Evolutionary conservation across 2,329 filamentous ascomycete genomes (phyloP).

Genomic region (Monosporascus sp.): DNA sequence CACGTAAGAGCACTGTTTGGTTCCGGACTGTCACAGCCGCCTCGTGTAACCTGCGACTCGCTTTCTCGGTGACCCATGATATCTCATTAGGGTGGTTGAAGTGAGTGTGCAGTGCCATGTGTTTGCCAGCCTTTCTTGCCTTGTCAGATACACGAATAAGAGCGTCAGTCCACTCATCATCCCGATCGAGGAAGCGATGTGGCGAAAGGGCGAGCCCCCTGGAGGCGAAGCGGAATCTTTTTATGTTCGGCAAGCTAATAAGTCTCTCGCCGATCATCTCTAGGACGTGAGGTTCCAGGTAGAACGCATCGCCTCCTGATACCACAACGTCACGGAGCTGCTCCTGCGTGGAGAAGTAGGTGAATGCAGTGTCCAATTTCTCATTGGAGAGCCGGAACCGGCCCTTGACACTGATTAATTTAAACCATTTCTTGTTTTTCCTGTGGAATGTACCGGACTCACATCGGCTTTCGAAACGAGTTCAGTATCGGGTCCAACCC

Average conservation of each 20-base stretch:
- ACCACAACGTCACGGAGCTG: conserved; percentile 53
- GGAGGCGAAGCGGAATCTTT: conserved; percentile 54
- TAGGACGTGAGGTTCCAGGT: conserved; percentile 47
- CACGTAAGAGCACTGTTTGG: conserved; percentile 53
- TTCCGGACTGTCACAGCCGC: conserved; percentile 52
- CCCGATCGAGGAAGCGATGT: conserved; percentile 44
- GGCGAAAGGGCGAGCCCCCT: conserved; percentile 58
- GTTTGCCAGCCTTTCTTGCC: conserved; percentile 49
- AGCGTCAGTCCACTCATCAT: conserved; percentile 48
- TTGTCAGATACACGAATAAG: conserved; percentile 45
- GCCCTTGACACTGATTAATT: conserved; percentile 16
- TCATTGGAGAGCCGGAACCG: conserved; percentile 31
- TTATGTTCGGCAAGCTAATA: conserved; percentile 51
- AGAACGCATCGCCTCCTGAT: conserved; percentile 58
- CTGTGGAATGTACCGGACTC: background rate
- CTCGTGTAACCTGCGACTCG: conserved; percentile 44
- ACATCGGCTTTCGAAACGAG: conserved; percentile 33
- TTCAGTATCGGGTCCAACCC: conserved; percentile 50
- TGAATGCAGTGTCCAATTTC: conserved; percentile 52
- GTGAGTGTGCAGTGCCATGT: conserved; percentile 59
- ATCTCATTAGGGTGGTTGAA: conserved; percentile 60
- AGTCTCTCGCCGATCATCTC: conserved; percentile 48
- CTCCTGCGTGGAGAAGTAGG: conserved; percentile 47
- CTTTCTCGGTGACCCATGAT: conserved; percentile 51
- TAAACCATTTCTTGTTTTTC: background rate